Percentiles rank a stretch among this genome's conserved stretches.
Evolutionary conservation across 1,284 basidiomycete genomes (phyloP).

Genomic region (Microbotryomycetes sp.): DNA sequence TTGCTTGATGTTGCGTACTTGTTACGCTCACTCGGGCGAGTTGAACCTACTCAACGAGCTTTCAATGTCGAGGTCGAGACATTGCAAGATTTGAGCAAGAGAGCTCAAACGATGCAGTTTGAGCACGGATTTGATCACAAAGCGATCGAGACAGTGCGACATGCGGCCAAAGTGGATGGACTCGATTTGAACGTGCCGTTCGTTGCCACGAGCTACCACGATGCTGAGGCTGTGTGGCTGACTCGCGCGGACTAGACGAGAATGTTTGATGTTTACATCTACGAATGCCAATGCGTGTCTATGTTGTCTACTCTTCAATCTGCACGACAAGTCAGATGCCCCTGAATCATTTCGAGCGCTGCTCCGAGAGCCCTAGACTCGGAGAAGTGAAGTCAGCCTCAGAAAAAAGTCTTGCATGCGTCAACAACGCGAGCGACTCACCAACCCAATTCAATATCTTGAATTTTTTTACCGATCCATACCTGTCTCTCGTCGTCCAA

Average conservation of each 20-base stretch:
- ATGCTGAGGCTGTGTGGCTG: neutral
- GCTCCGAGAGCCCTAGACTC: slow-evolving; percentile 31
- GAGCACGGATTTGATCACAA: neutral
- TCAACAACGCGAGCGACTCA: slow-evolving; percentile 8
- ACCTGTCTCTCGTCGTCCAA: slow-evolving; percentile 62
- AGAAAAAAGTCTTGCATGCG: neutral
- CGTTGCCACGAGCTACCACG: neutral
- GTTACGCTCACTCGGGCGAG: slow-evolving; percentile 4
- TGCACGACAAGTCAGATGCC: slow-evolving; percentile 20
- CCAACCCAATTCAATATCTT: slow-evolving; percentile 92
- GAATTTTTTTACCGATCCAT: slow-evolving; percentile 78
- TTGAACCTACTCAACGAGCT: neutral
- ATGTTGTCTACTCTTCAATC: no score
- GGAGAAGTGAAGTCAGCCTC: neutral
- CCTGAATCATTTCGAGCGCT: slow-evolving; percentile 27
- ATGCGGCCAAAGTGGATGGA: slow-evolving; percentile 7
- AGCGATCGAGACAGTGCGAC: slow-evolving; percentile 2
- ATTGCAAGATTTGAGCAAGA: neutral
- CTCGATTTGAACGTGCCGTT: neutral
- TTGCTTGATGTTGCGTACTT: slow-evolving; percentile 3
- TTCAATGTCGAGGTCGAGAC: neutral
- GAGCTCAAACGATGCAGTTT: neutral
- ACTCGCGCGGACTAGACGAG: no score
- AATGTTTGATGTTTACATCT: no score
- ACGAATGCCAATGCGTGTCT: no score